Evolutionary conservation across 2,329 filamentous ascomycete genomes (phyloP).

Genomic region (Sclerotinia sclerotiorum): DNA sequence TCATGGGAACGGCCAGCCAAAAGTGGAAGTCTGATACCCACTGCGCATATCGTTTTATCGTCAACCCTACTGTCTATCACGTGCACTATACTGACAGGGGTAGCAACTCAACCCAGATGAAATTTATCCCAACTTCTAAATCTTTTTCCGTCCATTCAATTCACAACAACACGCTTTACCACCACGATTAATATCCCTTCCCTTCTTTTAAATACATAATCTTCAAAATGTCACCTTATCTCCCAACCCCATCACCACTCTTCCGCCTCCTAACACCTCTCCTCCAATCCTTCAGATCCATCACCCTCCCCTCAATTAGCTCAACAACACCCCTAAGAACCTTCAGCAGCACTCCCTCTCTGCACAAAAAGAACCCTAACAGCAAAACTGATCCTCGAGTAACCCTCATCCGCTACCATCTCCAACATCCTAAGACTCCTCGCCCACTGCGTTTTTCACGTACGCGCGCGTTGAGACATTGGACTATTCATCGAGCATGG

Average conservation of each 20-base stretch:
- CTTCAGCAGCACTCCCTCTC: constrained; percentile 31
- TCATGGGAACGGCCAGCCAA: background rate
- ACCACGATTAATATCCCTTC: background rate
- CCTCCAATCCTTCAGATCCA: constrained; percentile 30
- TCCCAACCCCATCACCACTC: constrained; percentile 30
- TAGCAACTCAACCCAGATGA: background rate
- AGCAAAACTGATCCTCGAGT: constrained; percentile 34
- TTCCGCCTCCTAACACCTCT: constrained; percentile 35
- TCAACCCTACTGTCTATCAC: background rate
- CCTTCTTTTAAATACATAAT: background rate
- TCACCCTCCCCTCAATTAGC: constrained; percentile 18
- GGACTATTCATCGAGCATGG: constrained; percentile 98
- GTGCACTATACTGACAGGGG: background rate
- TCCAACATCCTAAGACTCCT: constrained; percentile 66
- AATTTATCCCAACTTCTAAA: constrained; percentile 15
- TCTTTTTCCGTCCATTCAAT: background rate
- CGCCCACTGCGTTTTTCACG: constrained; percentile 86
- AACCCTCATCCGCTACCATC: constrained; percentile 68
- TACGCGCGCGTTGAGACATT: constrained; percentile 85
- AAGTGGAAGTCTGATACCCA: background rate
- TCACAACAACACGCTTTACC: constrained; percentile 3
- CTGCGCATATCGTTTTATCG: background rate
- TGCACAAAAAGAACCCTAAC: constrained; percentile 24
- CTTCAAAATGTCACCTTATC: constrained; percentile 28
- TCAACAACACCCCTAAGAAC: constrained; percentile 22